phyloP scores from a whole-genome alignment of 2,329 filamentous ascomycete genomes.

The Aspergillus sp. region DNA sequence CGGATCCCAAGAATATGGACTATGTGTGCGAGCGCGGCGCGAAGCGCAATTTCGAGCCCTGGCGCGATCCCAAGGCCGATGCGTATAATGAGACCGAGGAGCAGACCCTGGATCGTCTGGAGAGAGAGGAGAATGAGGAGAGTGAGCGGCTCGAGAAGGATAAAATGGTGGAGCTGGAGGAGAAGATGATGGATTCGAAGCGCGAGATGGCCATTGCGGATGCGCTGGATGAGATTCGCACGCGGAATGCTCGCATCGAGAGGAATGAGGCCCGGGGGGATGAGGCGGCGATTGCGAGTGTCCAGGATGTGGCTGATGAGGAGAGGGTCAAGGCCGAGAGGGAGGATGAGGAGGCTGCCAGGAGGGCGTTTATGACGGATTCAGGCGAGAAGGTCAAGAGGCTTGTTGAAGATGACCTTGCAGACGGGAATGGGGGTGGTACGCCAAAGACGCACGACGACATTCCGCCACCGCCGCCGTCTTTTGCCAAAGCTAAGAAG shows the following conservation, averaged over 20 bases:
- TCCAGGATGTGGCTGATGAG: constrained; percentile 46
- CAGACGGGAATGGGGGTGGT: constrained; percentile 17
- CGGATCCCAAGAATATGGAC: constrained; percentile 90
- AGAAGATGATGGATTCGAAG: constrained; percentile 86
- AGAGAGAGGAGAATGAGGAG: constrained; percentile 60
- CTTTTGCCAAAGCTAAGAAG: constrained; percentile 68
- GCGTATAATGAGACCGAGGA: constrained; percentile 68
- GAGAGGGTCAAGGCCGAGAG: constrained; percentile 59
- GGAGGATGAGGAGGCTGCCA: constrained; percentile 76
- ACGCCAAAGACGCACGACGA: constrained; percentile 24
- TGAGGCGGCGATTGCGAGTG: constrained; percentile 47
- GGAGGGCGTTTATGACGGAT: constrained; percentile 62
- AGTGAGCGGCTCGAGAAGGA: constrained; percentile 64
- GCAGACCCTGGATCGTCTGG: constrained; percentile 72
- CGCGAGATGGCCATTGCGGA: constrained; percentile 95
- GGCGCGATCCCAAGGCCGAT: constrained; percentile 59
- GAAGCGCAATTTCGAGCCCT: constrained; percentile 87
- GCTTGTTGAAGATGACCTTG: constrained; percentile 42
- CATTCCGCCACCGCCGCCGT: constrained; percentile 45
- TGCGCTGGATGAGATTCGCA: constrained; percentile 87
- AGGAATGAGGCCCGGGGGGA: constrained; percentile 59
- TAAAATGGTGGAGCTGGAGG: constrained; percentile 90
- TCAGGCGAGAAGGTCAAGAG: constrained; percentile 46
- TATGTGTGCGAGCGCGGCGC: constrained; percentile 75
- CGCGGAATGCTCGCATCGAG: constrained; percentile 79